Base-by-base conservation (phyloP, 176 grass and related monocot genomes). In the Triticum aestivum region DNA sequence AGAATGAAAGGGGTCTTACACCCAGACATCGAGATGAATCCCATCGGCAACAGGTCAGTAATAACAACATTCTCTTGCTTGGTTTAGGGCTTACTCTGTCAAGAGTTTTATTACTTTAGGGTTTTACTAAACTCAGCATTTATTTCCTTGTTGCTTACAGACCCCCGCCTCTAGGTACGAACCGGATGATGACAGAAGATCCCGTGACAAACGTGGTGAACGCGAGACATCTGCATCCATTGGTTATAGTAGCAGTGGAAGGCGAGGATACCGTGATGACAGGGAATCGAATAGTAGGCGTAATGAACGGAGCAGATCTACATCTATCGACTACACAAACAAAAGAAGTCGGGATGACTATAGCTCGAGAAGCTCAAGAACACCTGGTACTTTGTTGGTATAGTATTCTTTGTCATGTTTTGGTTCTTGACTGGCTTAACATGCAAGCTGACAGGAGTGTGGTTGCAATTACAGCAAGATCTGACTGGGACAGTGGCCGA, bases 401-500 rank as follows among this genome's bases (percentile, higher is more conserved):
- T 80, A 51, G 9, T 18, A 10, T 85, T 90, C 33, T 72, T 86
- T 79, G 62, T 83, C 10, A 82, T 44, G 56, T 80, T 69, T 81
- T 2, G 34, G 33, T 64, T 20, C 51, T 54, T 11, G 5, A 47
- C 47, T 88, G 37, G 23, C n/a, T 78, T 89, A 65, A 85, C 64
- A 79, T 27, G 73, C 68, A 42, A 74, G 24, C 67, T 86, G 63
- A 81, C 54, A 73, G 69, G 49, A 76, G 26, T 77, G 63, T 80
- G 42, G 34, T 75, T 79, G 3, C 17, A 4, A 42, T 90, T 85
- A 66, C 69, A 78, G 97, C 59, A 54, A 91, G 94, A 80, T 99
- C 94, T 79, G 94, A 94, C 49, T 99, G 94, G 97, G 94, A 99
- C 45, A 86, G 91, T 81, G 94, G 92, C 14, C 89, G 83, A 81